phyloP scores from a whole-genome alignment of 495 filamentous ascomycete species.

The Hypoxylon lenormandii region DNA sequence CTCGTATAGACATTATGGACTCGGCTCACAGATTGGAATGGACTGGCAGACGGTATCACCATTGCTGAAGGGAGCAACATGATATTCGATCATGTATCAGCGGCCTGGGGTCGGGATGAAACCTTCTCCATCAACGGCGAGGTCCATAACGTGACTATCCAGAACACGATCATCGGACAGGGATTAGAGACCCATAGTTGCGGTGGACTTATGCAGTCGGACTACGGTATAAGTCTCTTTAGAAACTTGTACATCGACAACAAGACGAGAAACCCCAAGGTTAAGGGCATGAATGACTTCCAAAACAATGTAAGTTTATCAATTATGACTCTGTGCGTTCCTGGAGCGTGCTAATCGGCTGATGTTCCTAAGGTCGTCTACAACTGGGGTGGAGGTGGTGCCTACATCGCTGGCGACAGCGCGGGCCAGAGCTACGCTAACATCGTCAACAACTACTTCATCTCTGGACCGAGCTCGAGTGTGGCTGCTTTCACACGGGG shows the following conservation, averaged over 20 bases:
- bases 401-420: slow-evolving; percentile 55
- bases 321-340: neutral
- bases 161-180: slow-evolving; percentile 59
- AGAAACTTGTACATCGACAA: slow-evolving; percentile 59
- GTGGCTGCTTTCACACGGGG: slow-evolving; percentile 53
- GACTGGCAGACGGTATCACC: slow-evolving; percentile 48
- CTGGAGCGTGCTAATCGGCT: neutral
- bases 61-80: slow-evolving; percentile 56
- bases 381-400: slow-evolving; percentile 55
- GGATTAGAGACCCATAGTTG: slow-evolving; percentile 53
- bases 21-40: neutral
- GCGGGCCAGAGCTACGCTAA: slow-evolving; percentile 53
- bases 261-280: slow-evolving; percentile 50
- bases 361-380: slow-evolving; percentile 48
- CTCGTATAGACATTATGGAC: neutral
- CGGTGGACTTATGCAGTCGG: slow-evolving; percentile 49
- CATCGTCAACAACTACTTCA: slow-evolving; percentile 61
- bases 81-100: slow-evolving; percentile 58
- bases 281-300: slow-evolving; percentile 49
- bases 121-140: slow-evolving; percentile 54
- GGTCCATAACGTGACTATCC: slow-evolving; percentile 55
- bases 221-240: slow-evolving; percentile 50
- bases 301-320: slow-evolving; percentile 46
- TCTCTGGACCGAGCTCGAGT: slow-evolving; percentile 56
- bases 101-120: slow-evolving; percentile 54